Evolutionary conservation across 2,329 filamentous ascomycete genomes (phyloP), one percentile per base, ranked within the genome.

Genomic region (Nigrograna mackinnonii): DNA sequence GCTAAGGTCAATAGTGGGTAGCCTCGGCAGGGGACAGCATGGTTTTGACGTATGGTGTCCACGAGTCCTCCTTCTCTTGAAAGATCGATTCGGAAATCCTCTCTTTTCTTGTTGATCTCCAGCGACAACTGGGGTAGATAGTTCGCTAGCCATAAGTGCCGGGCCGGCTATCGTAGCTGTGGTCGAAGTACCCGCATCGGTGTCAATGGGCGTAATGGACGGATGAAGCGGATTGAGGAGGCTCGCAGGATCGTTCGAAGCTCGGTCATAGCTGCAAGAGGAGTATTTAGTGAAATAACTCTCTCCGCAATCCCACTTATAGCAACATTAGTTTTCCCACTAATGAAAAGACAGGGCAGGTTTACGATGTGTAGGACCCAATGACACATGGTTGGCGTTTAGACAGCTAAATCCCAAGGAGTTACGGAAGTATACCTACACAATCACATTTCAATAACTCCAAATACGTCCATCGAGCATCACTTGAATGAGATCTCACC

Each of bases 241-340:
- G 38, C 40, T 51, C 24, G 44, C 41, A 4, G 50, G 48, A 44
- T 51, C 41, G 21, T 52, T 39, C 12, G 41, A 44, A 7, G 55
- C 58, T 13, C 55, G 54, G 35, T 60, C 58, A 43, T 54, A 56
- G 38, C 52, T 55, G 44, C 59, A 61, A 1, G 52, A 51, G 1
- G 52, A 61, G 30, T 46, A 53, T 39, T 60, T 62, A 22, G 55
- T 62, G 44, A 58, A 62, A 43, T 50, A 54, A 42, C 53, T 60
- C 17, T 60, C 57, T 18, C 56, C 58, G 30, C 55, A 59, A 22
- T 49, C 36, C 58, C 55, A 60, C 58, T 63, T 16, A 30, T 22
- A 4, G 22, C 21, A 5, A 28, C 11, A 6, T 26, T 14, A 6
- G 4, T n/a, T 19, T 21, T 20, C 12, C 18, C 22, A 22, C 4